Evolutionary conservation across 208 protist genomes (phyloP).

Genomic region (Trypanosoma avium): DNA sequence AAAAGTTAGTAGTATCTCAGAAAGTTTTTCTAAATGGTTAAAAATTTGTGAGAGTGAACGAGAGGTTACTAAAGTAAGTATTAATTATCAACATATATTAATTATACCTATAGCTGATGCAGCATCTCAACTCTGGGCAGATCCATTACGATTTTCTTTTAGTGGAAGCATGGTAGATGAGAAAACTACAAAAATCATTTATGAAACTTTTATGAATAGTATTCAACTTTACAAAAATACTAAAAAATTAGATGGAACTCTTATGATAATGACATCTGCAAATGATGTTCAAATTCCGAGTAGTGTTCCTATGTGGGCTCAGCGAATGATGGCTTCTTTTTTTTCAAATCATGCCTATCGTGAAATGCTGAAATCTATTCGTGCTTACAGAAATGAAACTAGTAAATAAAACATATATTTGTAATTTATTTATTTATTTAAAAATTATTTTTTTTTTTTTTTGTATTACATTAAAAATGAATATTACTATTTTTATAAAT

Average conservation of each 20-base stretch:
- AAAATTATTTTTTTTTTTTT: neutral
- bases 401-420: no score
- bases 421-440: neutral
- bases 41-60: conserved; percentile 10
- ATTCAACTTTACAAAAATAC: conserved; percentile 6
- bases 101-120: conserved; percentile 59
- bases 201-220: conserved; percentile 36
- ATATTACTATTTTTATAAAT: neutral
- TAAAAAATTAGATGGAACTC: conserved; percentile 28
- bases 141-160: conserved; percentile 14
- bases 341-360: conserved; percentile 47
- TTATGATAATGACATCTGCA: conserved; percentile 69
- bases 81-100: conserved; percentile 66
- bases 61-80: conserved; percentile 34
- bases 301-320: conserved; percentile 43
- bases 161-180: conserved; percentile 48
- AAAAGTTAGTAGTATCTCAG: conserved; percentile 2
- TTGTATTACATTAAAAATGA: neutral
- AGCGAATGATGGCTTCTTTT: conserved; percentile 35
- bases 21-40: conserved; percentile 20
- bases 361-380: conserved; percentile 33
- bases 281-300: conserved; percentile 53
- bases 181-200: conserved; percentile 36
- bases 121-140: conserved; percentile 29
- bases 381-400: conserved; percentile 6